phyloP scores from a whole-genome alignment of 495 filamentous ascomycete genomes.

The Cercophora newfieldiana region DNA sequence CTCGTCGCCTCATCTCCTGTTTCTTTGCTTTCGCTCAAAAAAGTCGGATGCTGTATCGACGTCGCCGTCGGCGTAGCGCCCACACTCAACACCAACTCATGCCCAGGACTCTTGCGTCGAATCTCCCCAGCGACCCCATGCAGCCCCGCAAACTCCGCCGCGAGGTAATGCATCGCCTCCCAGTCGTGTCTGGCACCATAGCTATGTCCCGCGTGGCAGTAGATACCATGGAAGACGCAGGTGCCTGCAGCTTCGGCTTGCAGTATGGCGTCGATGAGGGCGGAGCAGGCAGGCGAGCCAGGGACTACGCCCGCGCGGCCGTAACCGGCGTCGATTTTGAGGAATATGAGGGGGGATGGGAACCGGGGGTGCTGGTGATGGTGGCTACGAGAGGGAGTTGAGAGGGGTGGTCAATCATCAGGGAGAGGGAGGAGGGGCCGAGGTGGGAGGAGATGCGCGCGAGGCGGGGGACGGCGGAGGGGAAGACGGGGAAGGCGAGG shows the following conservation, averaged over 20 bases:
- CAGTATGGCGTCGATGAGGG: constrained; percentile 53
- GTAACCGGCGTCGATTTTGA: constrained; percentile 80
- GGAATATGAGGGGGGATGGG: constrained; percentile 58
- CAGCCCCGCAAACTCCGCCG: constrained; percentile 61
- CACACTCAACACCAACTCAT: constrained; percentile 62
- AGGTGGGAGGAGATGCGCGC: constrained; percentile 49
- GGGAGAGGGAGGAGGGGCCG: constrained; percentile 54
- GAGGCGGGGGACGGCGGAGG: constrained; percentile 61
- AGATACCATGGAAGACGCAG: constrained; percentile 63
- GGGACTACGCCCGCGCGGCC: constrained; percentile 70
- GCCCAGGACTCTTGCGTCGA: constrained; percentile 24
- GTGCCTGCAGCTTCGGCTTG: constrained; percentile 37
- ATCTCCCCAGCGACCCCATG: constrained; percentile 48
- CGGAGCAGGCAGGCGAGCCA: constrained; percentile 48
- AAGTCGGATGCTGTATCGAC: constrained; percentile 44
- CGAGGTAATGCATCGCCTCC: constrained; percentile 57
- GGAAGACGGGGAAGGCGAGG: constrained; percentile 72
- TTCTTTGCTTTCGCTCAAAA: constrained; percentile 13
- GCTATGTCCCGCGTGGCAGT: constrained; percentile 77
- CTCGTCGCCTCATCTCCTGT: not conserved
- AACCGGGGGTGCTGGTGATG: constrained; percentile 31
- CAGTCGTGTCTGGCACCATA: constrained; percentile 57
- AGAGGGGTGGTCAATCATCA: constrained; percentile 72
- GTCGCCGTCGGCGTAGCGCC: constrained; percentile 82
- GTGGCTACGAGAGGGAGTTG: constrained; percentile 53